Evolutionary conservation across 164 flowering plant genomes (phyloP), one percentile per base, ranked within the genome.

Genomic region (Stephania yunnanensis): DNA sequence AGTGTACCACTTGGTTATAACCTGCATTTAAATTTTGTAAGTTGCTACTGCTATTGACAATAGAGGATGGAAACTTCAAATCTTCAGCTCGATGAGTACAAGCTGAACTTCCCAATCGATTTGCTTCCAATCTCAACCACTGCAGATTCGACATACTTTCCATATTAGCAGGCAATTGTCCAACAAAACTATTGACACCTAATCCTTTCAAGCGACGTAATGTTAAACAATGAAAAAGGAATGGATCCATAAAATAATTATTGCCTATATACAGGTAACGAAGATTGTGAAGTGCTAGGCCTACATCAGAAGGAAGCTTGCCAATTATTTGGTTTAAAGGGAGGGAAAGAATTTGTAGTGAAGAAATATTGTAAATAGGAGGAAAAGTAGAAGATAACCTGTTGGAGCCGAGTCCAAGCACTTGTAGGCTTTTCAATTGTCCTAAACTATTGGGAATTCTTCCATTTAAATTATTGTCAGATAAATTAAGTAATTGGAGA

Each of bases 231-330:
- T 29, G 78, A 76, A 6, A 0, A 1, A 0, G 77, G 77, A 69
- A 75, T 53, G 36, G 12, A 3, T 31, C 72, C 76, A 30, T 42
- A 5, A 75, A 61, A 13, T 70, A 42, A 52, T 78, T 81, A 1
- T n/a, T 6, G 5, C 44, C 73, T 11, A 48, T 5, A 7, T 8
- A 58, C 22, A 81, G 45, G 0, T 0, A 0, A 1, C 19, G 25
- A 15, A 87, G 82, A 44, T 81, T 74, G 0, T 85, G 86, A 64
- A 84, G 79, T 30, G 10, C 19, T 46, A 75, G 68, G 12, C 82
- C 82, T 45, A 82, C 52, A 45, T 81, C 70, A 4, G 30, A 19
- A 6, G 80, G 77, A 19, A 85, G 76, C 45, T 10, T 73, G 0
- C 87, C 89, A 9, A 19, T 17, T 17, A 71, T 17, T 71, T 46